Conservation (phyloP, 2,329 filamentous ascomycete genomes). For the Beauveria medogensis region DNA sequence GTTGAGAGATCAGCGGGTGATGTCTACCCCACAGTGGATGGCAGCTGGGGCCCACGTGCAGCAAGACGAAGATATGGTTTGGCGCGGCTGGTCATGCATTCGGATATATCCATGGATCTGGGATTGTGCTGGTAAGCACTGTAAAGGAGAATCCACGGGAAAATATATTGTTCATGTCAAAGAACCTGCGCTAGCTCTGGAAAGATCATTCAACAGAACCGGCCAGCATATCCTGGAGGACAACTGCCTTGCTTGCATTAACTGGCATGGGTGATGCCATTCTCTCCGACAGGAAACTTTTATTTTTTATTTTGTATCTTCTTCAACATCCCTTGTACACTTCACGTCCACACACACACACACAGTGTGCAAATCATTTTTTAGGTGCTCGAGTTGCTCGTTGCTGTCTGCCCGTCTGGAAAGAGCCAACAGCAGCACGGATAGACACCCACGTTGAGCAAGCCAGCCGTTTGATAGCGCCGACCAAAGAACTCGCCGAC, state of each 20-base stretch:
- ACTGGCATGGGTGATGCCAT: too few species aligned
- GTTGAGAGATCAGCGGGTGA: neutral
- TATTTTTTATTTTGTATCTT: too few species aligned
- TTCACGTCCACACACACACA: too few species aligned
- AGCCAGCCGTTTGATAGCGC: neutral
- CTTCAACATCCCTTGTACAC: too few species aligned
- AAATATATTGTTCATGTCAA: too few species aligned
- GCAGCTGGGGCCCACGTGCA: conserved; percentile 19
- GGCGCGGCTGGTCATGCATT: neutral
- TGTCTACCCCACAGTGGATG: neutral
- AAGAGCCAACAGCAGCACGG: conserved; percentile 3
- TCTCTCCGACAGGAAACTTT: too few species aligned
- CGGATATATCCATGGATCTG: neutral
- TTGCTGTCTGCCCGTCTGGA: neutral
- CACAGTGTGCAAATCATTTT: too few species aligned
- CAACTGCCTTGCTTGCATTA: too few species aligned
- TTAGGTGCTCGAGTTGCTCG: neutral
- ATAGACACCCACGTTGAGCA: conserved; percentile 5
- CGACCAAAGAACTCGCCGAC: neutral
- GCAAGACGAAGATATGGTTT: conserved; percentile 18
- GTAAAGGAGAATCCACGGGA: neutral
- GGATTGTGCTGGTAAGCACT: neutral
- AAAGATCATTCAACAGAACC: too few species aligned
- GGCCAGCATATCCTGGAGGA: too few species aligned
- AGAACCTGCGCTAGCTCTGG: too few species aligned